Base-by-base conservation (phyloP, 2,329 filamentous ascomycete species). In the Neospermospora avenae region DNA sequence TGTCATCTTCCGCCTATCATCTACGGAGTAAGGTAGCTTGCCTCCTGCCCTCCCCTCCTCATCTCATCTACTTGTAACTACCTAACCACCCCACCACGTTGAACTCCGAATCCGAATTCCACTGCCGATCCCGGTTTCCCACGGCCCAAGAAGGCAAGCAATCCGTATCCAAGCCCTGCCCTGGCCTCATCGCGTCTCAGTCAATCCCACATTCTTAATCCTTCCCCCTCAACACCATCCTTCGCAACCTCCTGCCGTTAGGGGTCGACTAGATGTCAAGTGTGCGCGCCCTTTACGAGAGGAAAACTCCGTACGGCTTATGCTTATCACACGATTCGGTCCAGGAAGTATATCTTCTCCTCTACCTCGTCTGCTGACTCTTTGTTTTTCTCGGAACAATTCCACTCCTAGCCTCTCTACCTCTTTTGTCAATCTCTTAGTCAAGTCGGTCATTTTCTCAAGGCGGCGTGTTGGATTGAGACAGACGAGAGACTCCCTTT, bases 321-420 rank as follows among this genome's bases (percentile, higher is more conserved):
- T 31, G 28, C 53, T 18, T 20, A 42, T 58, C 63, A 62, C 55
- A 55, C 51, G 60, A 55, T 60, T 55, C 58, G 49, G 20, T 28
- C 18, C 34, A 48, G 57, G 55, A 60, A 62, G 59, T 61, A 59
- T 58, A 61, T 53, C 42, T 45, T 54, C 37, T 25, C 35, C 55
- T 45, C 44, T 61, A 22, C 42, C 37, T 42, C 39, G 48, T 62
- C 57, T 62, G 59, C 55, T 62, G 60, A 62, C 55, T 35, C 39
- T 28, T 42, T 52, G 46, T 54, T 24, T 53, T 35, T 39, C 11
- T 51, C 63, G 51, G 57, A 46, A 60, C 18, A 28, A 42, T 55
- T 61, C 56, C 56, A 41, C 28, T n/a, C 42, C n/a, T 53, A n/a
- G 14, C 2, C 20, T 18, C 31, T 31, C 8, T 55, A 24, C 22